Percentiles rank a stretch among this genome's conserved stretches.
Conservation (phyloP, 2,329 filamentous ascomycete genomes). For the Penicillium sp. region DNA sequence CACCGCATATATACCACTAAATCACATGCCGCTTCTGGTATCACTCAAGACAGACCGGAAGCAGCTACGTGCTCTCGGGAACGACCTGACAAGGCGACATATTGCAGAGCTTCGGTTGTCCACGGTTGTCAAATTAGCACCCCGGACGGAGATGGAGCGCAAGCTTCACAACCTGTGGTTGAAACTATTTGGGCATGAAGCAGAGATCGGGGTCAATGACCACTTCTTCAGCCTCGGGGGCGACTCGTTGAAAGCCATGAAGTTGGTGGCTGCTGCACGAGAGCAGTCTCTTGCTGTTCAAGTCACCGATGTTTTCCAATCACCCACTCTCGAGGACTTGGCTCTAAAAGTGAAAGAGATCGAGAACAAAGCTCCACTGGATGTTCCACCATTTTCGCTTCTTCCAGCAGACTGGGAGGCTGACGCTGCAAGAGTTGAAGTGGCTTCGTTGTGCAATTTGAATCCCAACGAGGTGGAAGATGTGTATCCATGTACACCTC, state of each 20-base stretch:
- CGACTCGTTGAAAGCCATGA: constrained; percentile 31
- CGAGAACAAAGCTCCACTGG: not conserved
- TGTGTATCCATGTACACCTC: constrained; percentile 29
- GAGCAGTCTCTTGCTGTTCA: constrained; percentile 17
- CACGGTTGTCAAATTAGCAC: constrained; percentile 6
- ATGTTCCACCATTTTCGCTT: not conserved
- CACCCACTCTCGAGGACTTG: constrained; percentile 38
- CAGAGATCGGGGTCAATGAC: constrained; percentile 14
- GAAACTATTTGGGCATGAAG: constrained; percentile 26
- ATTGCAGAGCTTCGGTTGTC: constrained; percentile 13
- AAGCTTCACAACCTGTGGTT: constrained; percentile 33
- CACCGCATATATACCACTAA: constrained; percentile 38
- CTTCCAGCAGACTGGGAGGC: constrained; percentile 1
- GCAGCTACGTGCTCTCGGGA: constrained; percentile 32
- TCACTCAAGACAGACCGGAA: constrained; percentile 29
- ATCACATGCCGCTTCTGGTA: constrained; percentile 34
- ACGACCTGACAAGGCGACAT: constrained; percentile 11
- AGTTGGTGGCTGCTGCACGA: constrained; percentile 25
- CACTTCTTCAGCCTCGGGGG: constrained; percentile 27
- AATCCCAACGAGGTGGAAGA: constrained; percentile 20
- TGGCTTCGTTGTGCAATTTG: not conserved
- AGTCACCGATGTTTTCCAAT: constrained; percentile 28
- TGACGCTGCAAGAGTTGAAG: not conserved
- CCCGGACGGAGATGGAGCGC: constrained; percentile 27
- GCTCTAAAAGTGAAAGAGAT: constrained; percentile 17